Base-by-base conservation (phyloP, 2,329 filamentous ascomycete genomes). In the Epichloe baconii region DNA sequence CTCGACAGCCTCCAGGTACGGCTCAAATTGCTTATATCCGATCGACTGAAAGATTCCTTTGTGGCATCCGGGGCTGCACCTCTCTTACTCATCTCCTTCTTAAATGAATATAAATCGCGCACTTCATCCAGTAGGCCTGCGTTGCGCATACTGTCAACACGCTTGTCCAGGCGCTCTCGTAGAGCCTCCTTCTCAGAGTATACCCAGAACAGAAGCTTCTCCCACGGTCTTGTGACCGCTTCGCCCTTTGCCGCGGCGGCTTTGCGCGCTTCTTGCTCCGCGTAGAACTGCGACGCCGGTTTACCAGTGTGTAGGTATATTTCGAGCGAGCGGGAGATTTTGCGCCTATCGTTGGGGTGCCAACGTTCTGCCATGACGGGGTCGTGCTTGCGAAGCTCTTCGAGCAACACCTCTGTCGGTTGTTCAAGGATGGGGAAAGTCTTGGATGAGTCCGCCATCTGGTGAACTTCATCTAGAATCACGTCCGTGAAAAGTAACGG, bases 41-140 rank as follows among this genome's bases (percentile, higher is more conserved):
- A 98, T 98, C 1, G 90, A 93, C 49, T 95, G 86, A 89, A 91
- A 98, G 43, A 98, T 94, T 0, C 93, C 94, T 49, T 81, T 1
- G 79, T 86, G 56, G 80, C 76, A 61, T 97, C 88, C 2, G 93
- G 68, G 0, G 66, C 56, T 2, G 72, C 66, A 0, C 80, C 83
- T 2, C 69, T 60, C 0, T 69, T 62, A 0, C 64, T 56, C 17
- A 62, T 62, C 2, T 60, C 50, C 17, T 57, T 65, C 50, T 68
- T 70, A 46, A 72, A 70, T 1, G 67, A 58, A 53, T 72, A 70
- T 44, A 81, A 67, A 47, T 71, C 62, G 23, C 63, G 63, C 0
- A 74, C 69, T 58, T 82, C 78, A 6, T 70, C 64, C 53, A 75
- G 66, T 10, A 80, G 70, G 0, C 74, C 76, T 1, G 58, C 63